Evolutionary conservation across 306 rosid genomes (phyloP).

Genomic region (Cucumis hystrix): DNA sequence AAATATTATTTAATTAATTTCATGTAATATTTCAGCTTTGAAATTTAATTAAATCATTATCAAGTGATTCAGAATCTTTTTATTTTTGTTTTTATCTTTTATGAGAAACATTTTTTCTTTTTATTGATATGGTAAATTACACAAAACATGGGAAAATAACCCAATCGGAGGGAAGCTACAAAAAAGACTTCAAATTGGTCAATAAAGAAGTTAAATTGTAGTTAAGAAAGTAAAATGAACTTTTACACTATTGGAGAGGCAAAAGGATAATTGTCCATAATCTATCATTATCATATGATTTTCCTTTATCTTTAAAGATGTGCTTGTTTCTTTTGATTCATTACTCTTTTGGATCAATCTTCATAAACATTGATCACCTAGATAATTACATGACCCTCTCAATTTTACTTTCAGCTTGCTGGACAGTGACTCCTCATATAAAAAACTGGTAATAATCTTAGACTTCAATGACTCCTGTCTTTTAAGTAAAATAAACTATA

Average conservation of each 20-base stretch:
- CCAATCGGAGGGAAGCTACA: background rate
- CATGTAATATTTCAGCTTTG: background rate
- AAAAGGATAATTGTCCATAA: background rate
- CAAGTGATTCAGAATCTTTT: background rate
- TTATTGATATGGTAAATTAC: background rate
- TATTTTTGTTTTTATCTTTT: background rate
- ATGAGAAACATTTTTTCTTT: background rate
- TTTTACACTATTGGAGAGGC: background rate
- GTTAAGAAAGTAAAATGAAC: background rate
- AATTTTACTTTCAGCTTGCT: conserved; percentile 24
- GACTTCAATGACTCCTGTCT: background rate
- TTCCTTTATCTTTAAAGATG: background rate
- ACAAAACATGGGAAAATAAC: background rate
- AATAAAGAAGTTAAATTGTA: background rate
- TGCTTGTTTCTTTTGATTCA: background rate
- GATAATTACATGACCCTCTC: background rate
- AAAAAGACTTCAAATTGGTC: background rate
- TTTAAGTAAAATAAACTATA: background rate
- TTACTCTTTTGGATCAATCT: background rate
- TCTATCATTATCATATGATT: background rate
- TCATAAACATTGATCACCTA: background rate
- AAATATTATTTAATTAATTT: background rate
- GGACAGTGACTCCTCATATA: conserved; percentile 24
- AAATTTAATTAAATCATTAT: background rate
- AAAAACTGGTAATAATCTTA: conserved; percentile 19